Base-by-base conservation (phyloP, 129 eudicot species). In the Heracleum sosnowskyi region DNA sequence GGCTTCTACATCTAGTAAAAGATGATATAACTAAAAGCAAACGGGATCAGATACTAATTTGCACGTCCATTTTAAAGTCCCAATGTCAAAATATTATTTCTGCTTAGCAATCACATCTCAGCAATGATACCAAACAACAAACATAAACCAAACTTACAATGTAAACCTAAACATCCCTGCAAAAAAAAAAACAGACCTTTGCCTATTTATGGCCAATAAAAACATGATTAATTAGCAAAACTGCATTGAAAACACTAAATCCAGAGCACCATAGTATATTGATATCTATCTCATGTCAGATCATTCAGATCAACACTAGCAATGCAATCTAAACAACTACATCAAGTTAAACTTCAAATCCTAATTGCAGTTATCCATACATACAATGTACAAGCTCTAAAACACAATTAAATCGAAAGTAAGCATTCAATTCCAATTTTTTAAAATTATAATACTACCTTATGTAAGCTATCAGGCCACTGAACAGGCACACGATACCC, bases 391-490 rank as follows among this genome's bases (percentile, higher is more conserved):
- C 35, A 64, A 29, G 37, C 37, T 28, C 8, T 10, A 1, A 3
- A 64, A 26, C 2, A 26, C 24, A 29, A 31, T 29, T 4, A 64
- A 64, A 64, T 64, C 3, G 24, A 18, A 64, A 64, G 11, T 64
- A 64, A 29, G 22, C 72, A 11, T 66, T 16, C 10, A 13, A 66
- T 31, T 29, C 69, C 9, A 64, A 4, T 64, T 28, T 4, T 26
- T 35, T 17, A 28, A 0, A 62, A 7, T 17, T 1, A 49, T 17
- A 49, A 49, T 20, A 36, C 11, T 39, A 93, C 98, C 97, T 95
- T 95, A 34, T 90, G 90, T 81, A 95, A 87, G 79, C 97, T 91
- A 62, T 95, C 93, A 16, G 97, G 98, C 98, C 98, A 95, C 74
- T 86, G 96, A 34, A 95, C 96, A 2, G 98, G 82, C 13, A 95